A percentile compares a stretch with the other conserved stretches of the same genome.
These are phyloP conservation scores for Torulaspora gathmanii DNA, from an alignment of 805 yeast species.

Conservation along the genomic window DNA sequence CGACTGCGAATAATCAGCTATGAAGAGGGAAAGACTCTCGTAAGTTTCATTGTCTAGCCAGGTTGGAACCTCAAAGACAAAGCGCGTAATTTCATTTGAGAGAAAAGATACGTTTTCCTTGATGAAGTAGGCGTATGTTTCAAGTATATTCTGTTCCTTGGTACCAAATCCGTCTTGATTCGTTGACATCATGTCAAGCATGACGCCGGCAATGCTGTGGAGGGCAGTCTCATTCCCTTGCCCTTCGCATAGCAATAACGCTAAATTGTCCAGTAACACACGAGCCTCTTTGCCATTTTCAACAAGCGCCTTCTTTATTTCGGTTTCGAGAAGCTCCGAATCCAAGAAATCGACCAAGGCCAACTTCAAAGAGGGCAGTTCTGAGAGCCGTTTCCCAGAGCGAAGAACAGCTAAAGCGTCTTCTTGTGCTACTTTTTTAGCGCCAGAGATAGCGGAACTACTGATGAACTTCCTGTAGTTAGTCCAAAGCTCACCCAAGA, in stretches of 20 bases:
- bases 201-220: constrained; percentile 15
- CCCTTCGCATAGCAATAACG: constrained; percentile 10
- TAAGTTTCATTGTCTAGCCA: constrained; percentile 32
- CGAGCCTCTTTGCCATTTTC: constrained; percentile 5
- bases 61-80: constrained; percentile 37
- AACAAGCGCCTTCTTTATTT: constrained; percentile 11
- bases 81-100: constrained; percentile 29
- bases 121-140: constrained; percentile 10
- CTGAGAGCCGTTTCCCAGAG: constrained; percentile 17
- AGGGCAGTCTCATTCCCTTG: constrained; percentile 20
- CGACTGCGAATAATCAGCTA: constrained; percentile 35
- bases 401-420: constrained; percentile 19
- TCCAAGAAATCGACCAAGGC: constrained; percentile 21
- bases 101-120: constrained; percentile 6
- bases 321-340: constrained; percentile 10
- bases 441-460: neutral
- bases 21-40: constrained; percentile 33
- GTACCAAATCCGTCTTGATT: constrained; percentile 18
- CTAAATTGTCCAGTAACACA: constrained; percentile 12
- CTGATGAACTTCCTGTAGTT: constrained; percentile 25
- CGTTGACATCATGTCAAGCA: constrained; percentile 11
- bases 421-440: neutral
- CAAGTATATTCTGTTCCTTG: constrained; percentile 6
- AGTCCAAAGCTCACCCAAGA: constrained; percentile 33
- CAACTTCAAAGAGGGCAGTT: constrained; percentile 19